Conservation (phyloP, 148 eudicot genomes). For the Amaranthus cruentus region DNA sequence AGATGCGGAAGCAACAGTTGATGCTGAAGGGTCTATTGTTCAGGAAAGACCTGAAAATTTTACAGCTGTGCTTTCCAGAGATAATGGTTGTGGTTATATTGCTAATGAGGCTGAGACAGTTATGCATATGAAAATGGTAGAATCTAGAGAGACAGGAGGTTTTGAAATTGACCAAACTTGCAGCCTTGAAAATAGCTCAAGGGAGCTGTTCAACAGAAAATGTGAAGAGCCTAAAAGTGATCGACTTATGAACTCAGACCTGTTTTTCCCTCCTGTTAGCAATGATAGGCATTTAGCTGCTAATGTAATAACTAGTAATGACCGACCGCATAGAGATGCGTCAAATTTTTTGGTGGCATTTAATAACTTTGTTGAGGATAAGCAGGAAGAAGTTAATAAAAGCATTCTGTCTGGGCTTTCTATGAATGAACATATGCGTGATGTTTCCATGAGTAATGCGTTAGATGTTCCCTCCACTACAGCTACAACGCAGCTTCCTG, state of each 20-base stretch:
- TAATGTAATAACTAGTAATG: slow-evolving; percentile 22
- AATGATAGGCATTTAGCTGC: slow-evolving; percentile 24
- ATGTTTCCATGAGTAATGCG: slow-evolving; percentile 28
- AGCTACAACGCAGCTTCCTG: slow-evolving; percentile 35
- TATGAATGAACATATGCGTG: slow-evolving; percentile 31
- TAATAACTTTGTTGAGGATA: slow-evolving; percentile 33
- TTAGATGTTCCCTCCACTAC: slow-evolving; percentile 32
- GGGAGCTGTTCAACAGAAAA: slow-evolving; percentile 25
- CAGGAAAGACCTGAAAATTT: slow-evolving; percentile 30
- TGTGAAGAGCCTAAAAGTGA: slow-evolving; percentile 35
- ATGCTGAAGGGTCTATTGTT: slow-evolving; percentile 15
- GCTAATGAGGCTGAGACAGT: slow-evolving; percentile 21
- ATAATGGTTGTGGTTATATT: slow-evolving; percentile 24
- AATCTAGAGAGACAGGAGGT: slow-evolving; percentile 23
- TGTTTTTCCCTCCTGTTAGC: slow-evolving; percentile 29
- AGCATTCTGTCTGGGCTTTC: slow-evolving; percentile 35
- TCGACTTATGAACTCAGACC: slow-evolving; percentile 26
- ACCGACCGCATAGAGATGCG: slow-evolving; percentile 28
- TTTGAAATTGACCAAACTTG: slow-evolving; percentile 27
- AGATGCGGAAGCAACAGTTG: slow-evolving; percentile 24
- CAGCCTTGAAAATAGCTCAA: slow-evolving; percentile 25
- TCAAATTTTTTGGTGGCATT: slow-evolving; percentile 32
- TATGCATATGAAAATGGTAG: slow-evolving; percentile 24
- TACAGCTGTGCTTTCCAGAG: slow-evolving; percentile 22
- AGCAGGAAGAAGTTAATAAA: slow-evolving; percentile 36